Conservation (phyloP, 768 basidiomycete species). For the Xerocomellus intermedius region DNA sequence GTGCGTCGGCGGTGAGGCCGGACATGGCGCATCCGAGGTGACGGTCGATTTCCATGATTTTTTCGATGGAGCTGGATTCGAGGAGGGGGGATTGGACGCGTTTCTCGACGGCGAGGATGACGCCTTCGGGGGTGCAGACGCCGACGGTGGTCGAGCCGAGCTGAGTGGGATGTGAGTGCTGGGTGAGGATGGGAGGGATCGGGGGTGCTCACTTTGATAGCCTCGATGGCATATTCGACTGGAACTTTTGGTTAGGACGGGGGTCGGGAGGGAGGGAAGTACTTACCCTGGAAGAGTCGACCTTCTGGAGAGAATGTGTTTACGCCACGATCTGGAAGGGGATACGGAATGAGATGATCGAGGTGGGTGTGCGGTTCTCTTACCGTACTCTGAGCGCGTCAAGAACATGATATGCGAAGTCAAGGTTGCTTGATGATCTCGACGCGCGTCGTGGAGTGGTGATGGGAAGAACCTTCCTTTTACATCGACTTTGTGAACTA, state of each 20-base stretch:
- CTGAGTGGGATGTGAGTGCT: conserved; percentile 40
- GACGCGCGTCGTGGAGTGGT: conserved; percentile 32
- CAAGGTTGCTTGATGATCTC: conserved; percentile 16
- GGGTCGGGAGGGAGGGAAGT: neutral
- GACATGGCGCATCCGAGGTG: conserved; percentile 99
- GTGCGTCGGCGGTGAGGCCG: conserved; percentile 93
- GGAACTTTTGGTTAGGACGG: conserved; percentile 14
- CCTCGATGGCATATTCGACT: conserved; percentile 99
- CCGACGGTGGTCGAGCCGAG: conserved; percentile 98
- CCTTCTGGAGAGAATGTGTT: conserved; percentile 99
- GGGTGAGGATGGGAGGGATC: neutral
- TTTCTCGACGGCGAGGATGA: conserved; percentile 96
- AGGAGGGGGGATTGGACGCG: conserved; percentile 96
- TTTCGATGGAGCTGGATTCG: conserved; percentile 94
- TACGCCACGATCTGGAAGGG: conserved; percentile 80
- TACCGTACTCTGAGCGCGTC: conserved; percentile 94
- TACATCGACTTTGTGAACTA: neutral
- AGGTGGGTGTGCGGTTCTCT: neutral
- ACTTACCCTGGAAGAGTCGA: conserved; percentile 92
- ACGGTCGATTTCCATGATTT: conserved; percentile 98
- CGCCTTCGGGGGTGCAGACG: conserved; percentile 85
- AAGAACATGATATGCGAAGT: conserved; percentile 65
- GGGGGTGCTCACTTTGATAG: conserved; percentile 77
- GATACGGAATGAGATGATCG: neutral
- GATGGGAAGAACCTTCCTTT: conserved; percentile 34